Evolutionary conservation across 495 filamentous ascomycete genomes (phyloP).

Genomic region (Oleoguttula mirabilis): DNA sequence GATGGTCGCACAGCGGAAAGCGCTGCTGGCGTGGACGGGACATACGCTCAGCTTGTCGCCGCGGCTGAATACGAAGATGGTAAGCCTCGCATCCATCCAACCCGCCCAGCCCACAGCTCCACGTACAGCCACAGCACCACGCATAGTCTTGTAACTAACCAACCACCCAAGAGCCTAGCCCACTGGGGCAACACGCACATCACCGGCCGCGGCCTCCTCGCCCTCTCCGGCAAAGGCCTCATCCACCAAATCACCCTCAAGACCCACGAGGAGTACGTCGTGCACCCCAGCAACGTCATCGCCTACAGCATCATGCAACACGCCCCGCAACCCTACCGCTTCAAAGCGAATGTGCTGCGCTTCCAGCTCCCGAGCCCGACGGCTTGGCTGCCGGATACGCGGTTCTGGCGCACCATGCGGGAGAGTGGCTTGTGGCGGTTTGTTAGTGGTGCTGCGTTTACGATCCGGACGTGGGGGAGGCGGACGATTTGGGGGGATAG

Average conservation of each 20-base stretch:
- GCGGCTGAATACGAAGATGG: conserved; percentile 58
- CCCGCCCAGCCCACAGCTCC: neutral
- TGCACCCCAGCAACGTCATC: conserved; percentile 78
- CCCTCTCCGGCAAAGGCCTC: conserved; percentile 71
- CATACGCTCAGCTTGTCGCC: conserved; percentile 67
- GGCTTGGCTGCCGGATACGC: conserved; percentile 44
- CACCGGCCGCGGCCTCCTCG: conserved; percentile 76
- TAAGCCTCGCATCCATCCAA: conserved; percentile 26
- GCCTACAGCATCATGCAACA: conserved; percentile 69
- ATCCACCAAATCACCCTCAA: conserved; percentile 70
- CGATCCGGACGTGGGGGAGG: conserved; percentile 58
- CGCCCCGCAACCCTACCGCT: conserved; percentile 68
- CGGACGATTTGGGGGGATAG: conserved; percentile 88
- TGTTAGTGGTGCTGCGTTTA: conserved; percentile 47
- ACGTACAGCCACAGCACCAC: no score
- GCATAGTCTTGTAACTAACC: conserved; percentile 25
- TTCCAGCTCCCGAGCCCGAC: conserved; percentile 65
- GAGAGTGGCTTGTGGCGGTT: conserved; percentile 58
- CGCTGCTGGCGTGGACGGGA: conserved; percentile 91
- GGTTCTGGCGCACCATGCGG: conserved; percentile 59
- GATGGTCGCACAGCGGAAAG: conserved; percentile 76
- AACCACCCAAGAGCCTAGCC: conserved; percentile 51
- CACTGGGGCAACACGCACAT: conserved; percentile 85
- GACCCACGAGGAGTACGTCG: conserved; percentile 73
- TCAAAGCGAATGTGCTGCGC: conserved; percentile 61